phyloP scores from a whole-genome alignment of 2,329 filamentous ascomycete species.

The Monosporascus sp. region DNA sequence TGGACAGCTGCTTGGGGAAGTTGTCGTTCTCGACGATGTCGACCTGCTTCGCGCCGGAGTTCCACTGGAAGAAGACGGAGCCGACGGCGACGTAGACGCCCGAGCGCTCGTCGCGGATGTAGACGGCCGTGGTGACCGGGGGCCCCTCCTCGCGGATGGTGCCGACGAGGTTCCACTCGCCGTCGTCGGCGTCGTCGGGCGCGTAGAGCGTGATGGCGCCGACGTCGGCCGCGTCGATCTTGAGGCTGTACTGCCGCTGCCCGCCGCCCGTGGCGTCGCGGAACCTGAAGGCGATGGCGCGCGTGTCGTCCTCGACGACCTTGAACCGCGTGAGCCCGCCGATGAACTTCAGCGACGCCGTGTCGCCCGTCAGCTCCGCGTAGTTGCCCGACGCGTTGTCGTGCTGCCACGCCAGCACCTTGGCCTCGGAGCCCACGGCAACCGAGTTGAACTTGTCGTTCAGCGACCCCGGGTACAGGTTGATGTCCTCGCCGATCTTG shows the following conservation, averaged over 20 bases:
- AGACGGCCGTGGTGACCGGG: background rate
- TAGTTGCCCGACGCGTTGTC: background rate
- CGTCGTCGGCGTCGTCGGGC: background rate
- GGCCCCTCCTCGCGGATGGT: background rate
- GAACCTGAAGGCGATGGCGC: background rate
- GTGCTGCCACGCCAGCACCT: background rate
- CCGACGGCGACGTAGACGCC: background rate
- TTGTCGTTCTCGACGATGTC: background rate
- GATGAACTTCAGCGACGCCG: background rate
- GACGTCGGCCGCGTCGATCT: background rate
- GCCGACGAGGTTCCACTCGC: background rate
- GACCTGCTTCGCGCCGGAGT: background rate
- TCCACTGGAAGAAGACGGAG: background rate
- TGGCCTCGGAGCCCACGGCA: background rate
- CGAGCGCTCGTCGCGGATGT: background rate
- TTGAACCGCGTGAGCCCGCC: background rate
- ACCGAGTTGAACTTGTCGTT: background rate
- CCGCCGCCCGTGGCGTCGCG: background rate
- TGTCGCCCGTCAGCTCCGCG: background rate
- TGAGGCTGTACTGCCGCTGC: background rate
- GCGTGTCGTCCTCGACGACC: background rate
- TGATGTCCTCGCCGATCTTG: background rate
- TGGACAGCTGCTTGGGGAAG: background rate
- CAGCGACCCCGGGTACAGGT: background rate
- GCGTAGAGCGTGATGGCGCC: background rate